Base-by-base conservation (phyloP, 352 stramenopile genomes). In the Pythium coloratum region DNA sequence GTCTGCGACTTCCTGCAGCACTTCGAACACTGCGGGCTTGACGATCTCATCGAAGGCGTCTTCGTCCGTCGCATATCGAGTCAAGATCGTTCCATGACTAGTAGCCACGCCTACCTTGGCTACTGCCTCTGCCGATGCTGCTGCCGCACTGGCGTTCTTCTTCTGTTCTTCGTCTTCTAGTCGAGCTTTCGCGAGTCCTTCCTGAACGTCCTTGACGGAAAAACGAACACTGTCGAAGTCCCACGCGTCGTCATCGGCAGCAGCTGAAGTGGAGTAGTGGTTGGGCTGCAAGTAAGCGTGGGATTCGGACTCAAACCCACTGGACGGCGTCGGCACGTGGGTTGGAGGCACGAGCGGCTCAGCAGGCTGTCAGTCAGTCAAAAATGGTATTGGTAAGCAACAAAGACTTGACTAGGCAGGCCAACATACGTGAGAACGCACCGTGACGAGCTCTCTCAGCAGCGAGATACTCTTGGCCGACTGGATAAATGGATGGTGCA, bases 401-500 rank as follows among this genome's bases (percentile, higher is more conserved):
- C 49, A 28, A 32, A 13, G 46, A 64, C n/a, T 51, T 33, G 10
- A 57, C 55, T 18, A 64, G 40, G n/a, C 53, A 55, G 13, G 42
- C 30, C 56, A 32, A 32, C 12, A 2, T 38, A 26, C 18, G 2
- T 30, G 13, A 18, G 42, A 4, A 62, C 54, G n/a, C 59, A 75
- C 73, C 32, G 88, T 76, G 55, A 95, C 68, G 44, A 95, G 73
- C 59, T 93, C 82, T 24, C 75, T 85, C 7, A 95, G 75, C 60
- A 89, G 78, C 18, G 86, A 85, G 33, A 94, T 77, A 57, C 86
- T 77, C 58, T 89, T 91, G 36, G 86, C 76, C 14, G 75, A 75
- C 14, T 73, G 73, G 42, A 97, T 95, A 58, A 96, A 96, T n/a
- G 88, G 84, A 53, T 97, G 91, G 20, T 81, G 46, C 1, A 98